Conservation (phyloP, 768 basidiomycete genomes). For the Kwoniella sp. region DNA sequence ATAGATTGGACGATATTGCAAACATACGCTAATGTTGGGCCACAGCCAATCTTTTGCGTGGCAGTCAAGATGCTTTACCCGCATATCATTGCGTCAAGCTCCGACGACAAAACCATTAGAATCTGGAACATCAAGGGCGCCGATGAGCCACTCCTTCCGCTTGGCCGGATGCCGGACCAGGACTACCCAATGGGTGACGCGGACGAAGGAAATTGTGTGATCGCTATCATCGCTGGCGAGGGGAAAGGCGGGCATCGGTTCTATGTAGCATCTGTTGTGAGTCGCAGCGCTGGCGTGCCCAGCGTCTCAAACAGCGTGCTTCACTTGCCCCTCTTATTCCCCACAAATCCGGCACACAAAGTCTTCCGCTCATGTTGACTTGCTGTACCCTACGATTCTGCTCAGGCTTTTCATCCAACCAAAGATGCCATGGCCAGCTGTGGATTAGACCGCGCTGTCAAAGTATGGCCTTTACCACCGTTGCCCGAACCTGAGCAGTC, state of each 20-base stretch:
- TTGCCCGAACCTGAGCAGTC: constrained; percentile 12
- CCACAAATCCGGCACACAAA: too few species aligned
- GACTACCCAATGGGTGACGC: constrained; percentile 38
- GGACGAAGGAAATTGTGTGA: constrained; percentile 29
- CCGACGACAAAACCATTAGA: constrained; percentile 43
- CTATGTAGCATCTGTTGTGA: constrained; percentile 20
- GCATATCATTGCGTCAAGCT: constrained; percentile 48
- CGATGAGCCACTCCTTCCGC: not conserved
- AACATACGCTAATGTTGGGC: too few species aligned
- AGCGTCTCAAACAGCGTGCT: too few species aligned
- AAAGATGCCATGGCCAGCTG: constrained; percentile 25
- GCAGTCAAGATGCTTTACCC: constrained; percentile 26
- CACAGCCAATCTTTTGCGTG: constrained; percentile 35
- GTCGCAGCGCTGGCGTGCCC: too few species aligned
- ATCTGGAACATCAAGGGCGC: constrained; percentile 48
- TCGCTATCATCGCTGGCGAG: constrained; percentile 32
- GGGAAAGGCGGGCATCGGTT: constrained; percentile 28
- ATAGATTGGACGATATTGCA: not conserved
- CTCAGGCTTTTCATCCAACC: constrained; percentile 28
- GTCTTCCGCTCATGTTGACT: not conserved
- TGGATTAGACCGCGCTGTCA: constrained; percentile 27
- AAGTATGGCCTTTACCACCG: constrained; percentile 34
- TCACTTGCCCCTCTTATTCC: too few species aligned
- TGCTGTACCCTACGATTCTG: not conserved
- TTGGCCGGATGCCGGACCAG: constrained; percentile 5